Evolutionary conservation across 148 eudicot genomes (phyloP).

Genomic region (Nepenthes gracilis): DNA sequence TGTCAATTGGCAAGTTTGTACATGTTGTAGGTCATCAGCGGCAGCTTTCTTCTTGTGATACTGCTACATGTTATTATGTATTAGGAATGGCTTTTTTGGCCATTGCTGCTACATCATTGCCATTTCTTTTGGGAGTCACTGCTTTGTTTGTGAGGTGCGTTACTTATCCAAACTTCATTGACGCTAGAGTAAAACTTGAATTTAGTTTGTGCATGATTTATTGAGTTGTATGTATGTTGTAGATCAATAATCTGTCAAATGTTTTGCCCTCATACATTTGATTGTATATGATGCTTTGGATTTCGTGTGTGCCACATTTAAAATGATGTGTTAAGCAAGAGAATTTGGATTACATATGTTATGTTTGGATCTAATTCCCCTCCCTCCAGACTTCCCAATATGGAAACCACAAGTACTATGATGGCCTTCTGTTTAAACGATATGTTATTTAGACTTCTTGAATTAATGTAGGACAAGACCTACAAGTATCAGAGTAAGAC

Average conservation of each 20-base stretch:
- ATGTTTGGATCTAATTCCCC: no score
- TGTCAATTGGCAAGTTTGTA: slow-evolving; percentile 4
- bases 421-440: no score
- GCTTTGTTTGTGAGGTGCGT: slow-evolving; percentile 81
- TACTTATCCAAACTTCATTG: neutral
- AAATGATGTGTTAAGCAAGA: no score
- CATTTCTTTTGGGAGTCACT: slow-evolving; percentile 70
- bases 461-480: no score
- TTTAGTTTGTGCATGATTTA: neutral
- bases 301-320: no score
- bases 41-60: slow-evolving; percentile 45
- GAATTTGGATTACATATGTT: no score
- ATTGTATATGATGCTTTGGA: neutral
- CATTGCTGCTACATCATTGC: slow-evolving; percentile 53
- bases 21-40: slow-evolving; percentile 59
- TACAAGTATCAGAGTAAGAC: no score
- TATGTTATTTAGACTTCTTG: no score
- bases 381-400: no score
- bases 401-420: no score
- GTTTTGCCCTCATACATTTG: neutral
- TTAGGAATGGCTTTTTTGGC: slow-evolving; percentile 71
- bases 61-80: slow-evolving; percentile 57
- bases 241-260: neutral
- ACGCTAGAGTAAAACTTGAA: neutral
- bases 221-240: neutral